A percentile compares a stretch with the other conserved stretches of the same genome.
Conservation (phyloP, 345 rosid genomes). For the Brassica nigra region DNA sequence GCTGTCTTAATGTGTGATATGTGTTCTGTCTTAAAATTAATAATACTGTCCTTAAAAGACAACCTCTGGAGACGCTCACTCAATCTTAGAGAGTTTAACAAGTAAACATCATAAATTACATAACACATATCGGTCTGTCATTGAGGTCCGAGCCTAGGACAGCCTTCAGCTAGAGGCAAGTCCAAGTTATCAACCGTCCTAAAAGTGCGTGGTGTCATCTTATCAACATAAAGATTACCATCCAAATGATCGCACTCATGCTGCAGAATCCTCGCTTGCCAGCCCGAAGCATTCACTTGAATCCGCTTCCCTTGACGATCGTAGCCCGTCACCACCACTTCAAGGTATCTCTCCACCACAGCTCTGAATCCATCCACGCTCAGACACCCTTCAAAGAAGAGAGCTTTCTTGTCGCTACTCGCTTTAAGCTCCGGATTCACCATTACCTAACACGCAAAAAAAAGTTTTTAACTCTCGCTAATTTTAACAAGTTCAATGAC, state of each 20-base stretch:
- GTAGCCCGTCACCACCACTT: slow-evolving; percentile 80
- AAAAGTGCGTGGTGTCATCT: slow-evolving; percentile 84
- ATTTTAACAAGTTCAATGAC: slow-evolving; percentile 1
- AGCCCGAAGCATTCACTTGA: slow-evolving; percentile 76
- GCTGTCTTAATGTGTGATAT: background rate
- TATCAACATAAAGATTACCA: slow-evolving; percentile 82
- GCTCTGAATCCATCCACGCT: slow-evolving; percentile 93
- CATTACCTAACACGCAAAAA: slow-evolving; percentile 61
- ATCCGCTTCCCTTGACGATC: slow-evolving; percentile 61
- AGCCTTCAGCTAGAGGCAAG: slow-evolving; percentile 79
- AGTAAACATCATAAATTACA: background rate
- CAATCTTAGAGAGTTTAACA: background rate
- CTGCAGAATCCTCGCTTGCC: slow-evolving; percentile 92
- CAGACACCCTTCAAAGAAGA: slow-evolving; percentile 85
- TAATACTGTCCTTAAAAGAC: background rate
- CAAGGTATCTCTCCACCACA: slow-evolving; percentile 73
- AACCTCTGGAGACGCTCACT: background rate
- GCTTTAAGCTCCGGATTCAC: slow-evolving; percentile 74
- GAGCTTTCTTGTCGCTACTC: slow-evolving; percentile 66
- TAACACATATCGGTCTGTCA: background rate
- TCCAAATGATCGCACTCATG: slow-evolving; percentile 94
- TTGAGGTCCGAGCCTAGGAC: slow-evolving; percentile 67
- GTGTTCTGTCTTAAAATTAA: background rate
- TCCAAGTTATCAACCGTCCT: slow-evolving; percentile 72
- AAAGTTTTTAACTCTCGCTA: background rate